These are phyloP conservation scores for Xylaria sp. DNA, from an alignment of 2,329 filamentous ascomycete genomes.

Conservation along the genomic window DNA sequence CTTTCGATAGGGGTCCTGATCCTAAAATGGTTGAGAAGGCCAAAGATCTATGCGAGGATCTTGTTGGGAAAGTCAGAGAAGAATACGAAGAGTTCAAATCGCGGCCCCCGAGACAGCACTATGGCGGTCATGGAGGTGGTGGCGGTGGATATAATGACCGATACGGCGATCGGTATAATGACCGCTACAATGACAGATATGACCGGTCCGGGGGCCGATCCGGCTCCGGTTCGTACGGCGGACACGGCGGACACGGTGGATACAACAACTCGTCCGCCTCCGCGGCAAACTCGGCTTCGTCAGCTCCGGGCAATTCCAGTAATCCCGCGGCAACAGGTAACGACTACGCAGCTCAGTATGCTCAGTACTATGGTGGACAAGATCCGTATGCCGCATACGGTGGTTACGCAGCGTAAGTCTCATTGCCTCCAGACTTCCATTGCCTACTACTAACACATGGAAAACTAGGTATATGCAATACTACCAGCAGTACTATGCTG, in stretches of 20 bases:
- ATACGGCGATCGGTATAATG: slow-evolving; percentile 36
- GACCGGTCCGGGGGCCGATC: slow-evolving; percentile 33
- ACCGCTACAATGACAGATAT: slow-evolving; percentile 25
- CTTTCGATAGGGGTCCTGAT: slow-evolving; percentile 67
- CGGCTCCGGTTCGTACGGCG: slow-evolving; percentile 29
- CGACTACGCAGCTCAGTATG: slow-evolving; percentile 75
- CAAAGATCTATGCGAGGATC: slow-evolving; percentile 81
- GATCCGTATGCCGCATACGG: slow-evolving; percentile 91
- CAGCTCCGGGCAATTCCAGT: slow-evolving; percentile 37
- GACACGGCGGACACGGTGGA: slow-evolving; percentile 32
- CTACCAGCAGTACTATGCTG: slow-evolving; percentile 66
- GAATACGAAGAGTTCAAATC: slow-evolving; percentile 91
- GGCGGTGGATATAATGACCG: slow-evolving; percentile 36
- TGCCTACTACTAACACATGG: slow-evolving; percentile 6
- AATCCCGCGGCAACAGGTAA: slow-evolving; percentile 37
- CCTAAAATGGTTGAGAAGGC: slow-evolving; percentile 78
- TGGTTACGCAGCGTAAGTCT: slow-evolving; percentile 68
- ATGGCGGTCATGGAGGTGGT: slow-evolving; percentile 44
- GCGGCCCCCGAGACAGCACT: slow-evolving; percentile 61
- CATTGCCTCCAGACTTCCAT: background rate
- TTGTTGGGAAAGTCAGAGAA: slow-evolving; percentile 78
- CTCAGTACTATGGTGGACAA: slow-evolving; percentile 68
- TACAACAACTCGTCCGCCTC: slow-evolving; percentile 39
- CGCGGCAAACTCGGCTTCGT: slow-evolving; percentile 35
- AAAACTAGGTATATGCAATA: slow-evolving; percentile 56